A percentile compares a stretch with the other conserved stretches of the same genome.
These are phyloP conservation scores for Cryphonectria carpinicola DNA, from an alignment of 2,329 filamentous ascomycete genomes.

Conservation along the genomic window DNA sequence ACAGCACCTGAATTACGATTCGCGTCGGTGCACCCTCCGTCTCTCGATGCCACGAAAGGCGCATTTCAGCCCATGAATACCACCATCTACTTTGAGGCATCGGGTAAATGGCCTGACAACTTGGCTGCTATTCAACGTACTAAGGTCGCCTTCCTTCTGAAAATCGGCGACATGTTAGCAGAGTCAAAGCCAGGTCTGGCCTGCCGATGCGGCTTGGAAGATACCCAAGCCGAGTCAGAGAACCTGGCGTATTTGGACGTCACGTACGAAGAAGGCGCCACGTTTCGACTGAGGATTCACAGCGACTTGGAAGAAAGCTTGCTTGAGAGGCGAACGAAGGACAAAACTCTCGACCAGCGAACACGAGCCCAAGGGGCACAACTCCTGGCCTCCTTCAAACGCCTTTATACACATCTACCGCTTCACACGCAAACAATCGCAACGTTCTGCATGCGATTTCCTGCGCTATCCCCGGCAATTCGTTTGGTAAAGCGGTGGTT, in stretches of 20 bases:
- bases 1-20: conserved; percentile 76
- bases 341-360: conserved; percentile 68
- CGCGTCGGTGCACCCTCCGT: conserved; percentile 63
- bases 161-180: conserved; percentile 72
- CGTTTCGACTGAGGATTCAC: conserved; percentile 85
- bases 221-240: conserved; percentile 66
- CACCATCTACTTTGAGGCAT: conserved; percentile 89
- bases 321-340: conserved; percentile 76
- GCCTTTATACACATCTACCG: conserved; percentile 72
- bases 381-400: conserved; percentile 72
- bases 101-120: conserved; percentile 91
- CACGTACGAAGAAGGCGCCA: conserved; percentile 69
- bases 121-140: conserved; percentile 88
- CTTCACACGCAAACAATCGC: conserved; percentile 81
- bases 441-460: conserved; percentile 79
- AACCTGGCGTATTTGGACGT: conserved; percentile 87
- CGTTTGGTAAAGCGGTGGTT: conserved; percentile 92
- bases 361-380: conserved; percentile 70
- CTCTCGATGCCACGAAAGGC: conserved; percentile 49
- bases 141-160: conserved; percentile 86
- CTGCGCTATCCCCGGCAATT: conserved; percentile 79
- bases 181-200: conserved; percentile 60
- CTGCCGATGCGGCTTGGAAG: conserved; percentile 80
- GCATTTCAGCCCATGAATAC: conserved; percentile 69
- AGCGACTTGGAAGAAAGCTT: conserved; percentile 85